Evolutionary conservation across 331 rosid species (phyloP).

Genomic region (Telfairia occidentalis): DNA sequence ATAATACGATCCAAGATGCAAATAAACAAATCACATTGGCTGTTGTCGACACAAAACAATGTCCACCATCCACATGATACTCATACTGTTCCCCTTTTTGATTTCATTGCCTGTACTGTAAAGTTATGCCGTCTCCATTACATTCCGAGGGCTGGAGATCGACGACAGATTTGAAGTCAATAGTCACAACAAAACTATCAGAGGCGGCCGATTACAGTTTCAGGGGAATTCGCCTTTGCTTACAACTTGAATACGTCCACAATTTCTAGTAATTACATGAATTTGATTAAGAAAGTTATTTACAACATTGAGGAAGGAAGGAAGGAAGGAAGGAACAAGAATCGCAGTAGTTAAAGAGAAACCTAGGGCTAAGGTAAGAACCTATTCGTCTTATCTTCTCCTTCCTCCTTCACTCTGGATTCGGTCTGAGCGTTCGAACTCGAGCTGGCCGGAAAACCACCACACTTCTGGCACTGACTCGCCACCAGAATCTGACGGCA

Average conservation of each 20-base stretch:
- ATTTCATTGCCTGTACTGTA: background rate
- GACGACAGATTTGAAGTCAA: background rate
- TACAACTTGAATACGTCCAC: background rate
- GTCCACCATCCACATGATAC: conserved; percentile 3
- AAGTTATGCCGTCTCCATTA: background rate
- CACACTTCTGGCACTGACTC: conserved; percentile 59
- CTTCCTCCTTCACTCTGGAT: conserved; percentile 32
- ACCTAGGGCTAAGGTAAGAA: conserved; percentile 35
- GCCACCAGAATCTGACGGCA: conserved; percentile 68
- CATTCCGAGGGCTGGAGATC: background rate
- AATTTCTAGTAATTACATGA: conserved; percentile 1
- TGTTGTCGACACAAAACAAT: background rate
- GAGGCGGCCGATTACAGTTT: background rate
- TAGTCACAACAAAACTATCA: background rate
- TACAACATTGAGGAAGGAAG: background rate
- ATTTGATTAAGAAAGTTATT: background rate
- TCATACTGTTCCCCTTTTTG: background rate
- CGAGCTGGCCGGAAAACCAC: conserved; percentile 40
- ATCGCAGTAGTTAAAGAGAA: background rate
- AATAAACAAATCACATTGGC: background rate
- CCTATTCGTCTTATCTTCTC: conserved; percentile 32
- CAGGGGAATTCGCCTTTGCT: background rate
- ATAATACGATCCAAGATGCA: background rate
- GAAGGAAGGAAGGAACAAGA: background rate
- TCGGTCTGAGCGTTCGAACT: conserved; percentile 24